Base-by-base conservation (phyloP, 768 basidiomycete genomes). In the Macrolepiota fuliginosa region DNA sequence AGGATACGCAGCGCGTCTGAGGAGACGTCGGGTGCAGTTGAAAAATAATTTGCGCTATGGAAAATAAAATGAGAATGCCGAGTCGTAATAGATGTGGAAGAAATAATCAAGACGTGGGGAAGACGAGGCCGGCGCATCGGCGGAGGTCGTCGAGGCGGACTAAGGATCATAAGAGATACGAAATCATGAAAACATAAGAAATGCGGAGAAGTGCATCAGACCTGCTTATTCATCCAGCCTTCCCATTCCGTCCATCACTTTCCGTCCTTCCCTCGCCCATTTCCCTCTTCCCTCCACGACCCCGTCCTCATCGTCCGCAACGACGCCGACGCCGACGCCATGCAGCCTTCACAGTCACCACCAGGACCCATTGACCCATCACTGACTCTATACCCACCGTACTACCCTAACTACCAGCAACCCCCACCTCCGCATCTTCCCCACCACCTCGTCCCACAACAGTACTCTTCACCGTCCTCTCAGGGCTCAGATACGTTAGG, bases 401-500 rank as follows among this genome's bases (percentile, higher is more conserved):
- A 89, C 71, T 90, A 90, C 68, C 78, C 82, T 67, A 79, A 76
- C 52, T 84, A 86, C 65, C 79, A 78, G 46, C 80, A 79, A 36
- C 76, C 74, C 39, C 80, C 80, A 49, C 79, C 77, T 29, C 62
- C 58, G 25, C 78, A 80, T 63, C 75, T 83, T 58, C 76, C 81
- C 17, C 83, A 80, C 56, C 88, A 87, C 63, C 78, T 88, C 39
- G 72, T 83, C 10, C 71, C 83, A 7, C 78, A 81, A 13, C 84
- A 76, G 69, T 85, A 89, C 63, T 88, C 91, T 4, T 91, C 91
- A 0, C 90, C 91, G 12, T 91, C 91, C 11, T 90, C 90, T 0
- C 89, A 90, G 67, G 89, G 83, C 64, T 92, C 91, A 10, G 89
- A 92, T 66, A 81, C 87, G 19, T 80, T 90, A 63, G 88, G 86